phyloP scores from a whole-genome alignment of 1,284 basidiomycete species.

The Ganoderma meredithae region DNA sequence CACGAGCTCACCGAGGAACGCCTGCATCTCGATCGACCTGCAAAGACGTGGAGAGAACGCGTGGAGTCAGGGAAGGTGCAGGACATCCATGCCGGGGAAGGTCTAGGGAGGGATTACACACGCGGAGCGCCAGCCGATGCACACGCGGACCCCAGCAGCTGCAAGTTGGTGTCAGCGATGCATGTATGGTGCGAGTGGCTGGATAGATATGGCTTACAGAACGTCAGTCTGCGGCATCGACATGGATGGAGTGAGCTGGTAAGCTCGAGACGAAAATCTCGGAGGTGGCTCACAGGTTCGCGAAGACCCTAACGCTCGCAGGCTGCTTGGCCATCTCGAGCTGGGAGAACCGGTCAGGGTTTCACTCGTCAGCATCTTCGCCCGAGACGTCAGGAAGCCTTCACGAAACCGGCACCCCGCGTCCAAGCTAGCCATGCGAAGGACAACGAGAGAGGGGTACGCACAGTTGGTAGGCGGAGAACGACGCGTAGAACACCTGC shows the following conservation, averaged over 20 bases:
- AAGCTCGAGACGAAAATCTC: not conserved
- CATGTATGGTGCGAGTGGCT: no score
- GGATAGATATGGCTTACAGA: conserved; percentile 31
- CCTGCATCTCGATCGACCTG: conserved; percentile 41
- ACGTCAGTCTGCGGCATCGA: conserved; percentile 17
- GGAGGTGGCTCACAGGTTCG: conserved; percentile 52
- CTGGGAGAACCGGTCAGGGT: conserved; percentile 58
- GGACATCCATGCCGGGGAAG: no score
- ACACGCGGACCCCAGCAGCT: conserved; percentile 41
- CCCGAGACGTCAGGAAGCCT: conserved; percentile 53
- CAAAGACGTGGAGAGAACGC: not conserved
- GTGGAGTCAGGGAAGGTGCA: no score
- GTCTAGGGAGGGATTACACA: conserved; percentile 30
- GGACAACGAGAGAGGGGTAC: no score
- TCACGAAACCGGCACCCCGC: no score
- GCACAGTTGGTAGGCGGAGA: conserved; percentile 44
- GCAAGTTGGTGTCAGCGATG: no score
- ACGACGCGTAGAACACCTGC: conserved; percentile 42
- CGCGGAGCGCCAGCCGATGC: conserved; percentile 47
- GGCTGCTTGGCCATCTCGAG: conserved; percentile 44
- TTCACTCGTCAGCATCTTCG: conserved; percentile 55
- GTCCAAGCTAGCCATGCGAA: no score
- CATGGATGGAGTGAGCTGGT: no score
- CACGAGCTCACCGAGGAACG: conserved; percentile 34
- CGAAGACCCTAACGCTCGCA: conserved; percentile 53